phyloP scores from a whole-genome alignment of 2,329 filamentous ascomycete species.

The Fusarium globosum region DNA sequence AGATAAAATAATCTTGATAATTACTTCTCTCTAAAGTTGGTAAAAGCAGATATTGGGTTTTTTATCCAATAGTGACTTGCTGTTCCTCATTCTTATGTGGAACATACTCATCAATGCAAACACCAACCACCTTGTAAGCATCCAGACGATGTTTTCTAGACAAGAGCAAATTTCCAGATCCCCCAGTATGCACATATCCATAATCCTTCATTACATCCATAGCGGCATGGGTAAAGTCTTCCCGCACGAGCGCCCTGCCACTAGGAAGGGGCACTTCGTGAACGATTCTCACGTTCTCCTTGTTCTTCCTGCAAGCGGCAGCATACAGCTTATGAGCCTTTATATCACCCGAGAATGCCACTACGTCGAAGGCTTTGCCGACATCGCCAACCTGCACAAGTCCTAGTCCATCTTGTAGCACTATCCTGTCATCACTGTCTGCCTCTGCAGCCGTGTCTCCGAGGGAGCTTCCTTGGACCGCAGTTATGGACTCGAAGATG shows the following conservation, averaged over 20 bases:
- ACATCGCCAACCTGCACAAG: not conserved
- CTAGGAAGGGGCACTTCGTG: not conserved
- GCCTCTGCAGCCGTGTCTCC: not conserved
- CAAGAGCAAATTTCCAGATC: not conserved
- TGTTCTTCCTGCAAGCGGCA: not conserved
- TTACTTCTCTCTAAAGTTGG: too few species aligned
- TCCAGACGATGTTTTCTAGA: not conserved
- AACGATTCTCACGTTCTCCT: not conserved
- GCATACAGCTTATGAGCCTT: not conserved
- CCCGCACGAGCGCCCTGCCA: not conserved
- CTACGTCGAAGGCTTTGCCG: not conserved
- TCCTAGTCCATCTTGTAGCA: not conserved
- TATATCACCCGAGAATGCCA: not conserved
- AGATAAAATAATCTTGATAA: too few species aligned
- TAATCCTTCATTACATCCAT: not conserved
- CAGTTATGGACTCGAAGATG: not conserved
- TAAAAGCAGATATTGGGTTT: too few species aligned
- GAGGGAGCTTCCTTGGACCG: not conserved
- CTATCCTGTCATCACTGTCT: not conserved
- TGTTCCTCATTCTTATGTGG: not conserved
- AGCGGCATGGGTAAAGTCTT: not conserved
- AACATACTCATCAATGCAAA: not conserved
- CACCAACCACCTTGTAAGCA: rapidly evolving
- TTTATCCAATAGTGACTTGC: not conserved
- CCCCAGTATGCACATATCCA: not conserved